Evolutionary conservation across 139 green algal species (phyloP).

Genomic region (Tetradesmus lagerheimii): DNA sequence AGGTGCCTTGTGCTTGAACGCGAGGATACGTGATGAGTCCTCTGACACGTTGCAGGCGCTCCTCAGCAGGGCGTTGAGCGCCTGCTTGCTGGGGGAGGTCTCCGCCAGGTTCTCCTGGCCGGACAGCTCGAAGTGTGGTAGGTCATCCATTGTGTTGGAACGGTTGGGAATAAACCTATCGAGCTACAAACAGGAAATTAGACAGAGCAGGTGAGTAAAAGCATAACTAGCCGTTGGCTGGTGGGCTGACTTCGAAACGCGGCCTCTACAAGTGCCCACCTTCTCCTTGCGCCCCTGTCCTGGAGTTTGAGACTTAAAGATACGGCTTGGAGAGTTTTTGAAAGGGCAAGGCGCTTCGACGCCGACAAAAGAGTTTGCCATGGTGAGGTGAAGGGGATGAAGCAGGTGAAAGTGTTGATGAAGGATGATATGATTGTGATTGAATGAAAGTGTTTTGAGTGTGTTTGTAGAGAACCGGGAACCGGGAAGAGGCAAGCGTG

Average conservation of each 20-base stretch:
- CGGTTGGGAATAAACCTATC: conserved; percentile 96
- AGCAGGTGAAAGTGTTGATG: background rate
- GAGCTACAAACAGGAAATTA: conserved; percentile 61
- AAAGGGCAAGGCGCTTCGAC: background rate
- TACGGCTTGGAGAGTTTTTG: background rate
- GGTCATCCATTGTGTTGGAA: conserved; percentile 86
- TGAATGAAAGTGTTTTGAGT: background rate
- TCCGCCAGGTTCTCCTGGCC: conserved; percentile 68
- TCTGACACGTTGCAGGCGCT: conserved; percentile 59
- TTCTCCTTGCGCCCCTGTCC: background rate
- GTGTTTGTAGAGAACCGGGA: background rate
- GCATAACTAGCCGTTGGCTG: conserved; percentile 11
- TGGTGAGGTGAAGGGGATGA: background rate
- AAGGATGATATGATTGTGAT: background rate
- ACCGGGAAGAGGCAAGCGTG: background rate
- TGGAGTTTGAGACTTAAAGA: background rate
- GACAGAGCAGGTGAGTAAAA: background rate
- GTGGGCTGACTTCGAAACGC: background rate
- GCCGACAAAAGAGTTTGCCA: conserved; percentile 5
- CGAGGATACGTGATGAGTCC: conserved; percentile 77
- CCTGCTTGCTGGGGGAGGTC: conserved; percentile 54
- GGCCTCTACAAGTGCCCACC: background rate
- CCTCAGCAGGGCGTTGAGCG: conserved; percentile 90
- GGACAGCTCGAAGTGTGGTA: conserved; percentile 81
- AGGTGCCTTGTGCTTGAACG: conserved; percentile 97